Conservation (phyloP, 176 grass and related monocot species). For the Carex parvula region DNA sequence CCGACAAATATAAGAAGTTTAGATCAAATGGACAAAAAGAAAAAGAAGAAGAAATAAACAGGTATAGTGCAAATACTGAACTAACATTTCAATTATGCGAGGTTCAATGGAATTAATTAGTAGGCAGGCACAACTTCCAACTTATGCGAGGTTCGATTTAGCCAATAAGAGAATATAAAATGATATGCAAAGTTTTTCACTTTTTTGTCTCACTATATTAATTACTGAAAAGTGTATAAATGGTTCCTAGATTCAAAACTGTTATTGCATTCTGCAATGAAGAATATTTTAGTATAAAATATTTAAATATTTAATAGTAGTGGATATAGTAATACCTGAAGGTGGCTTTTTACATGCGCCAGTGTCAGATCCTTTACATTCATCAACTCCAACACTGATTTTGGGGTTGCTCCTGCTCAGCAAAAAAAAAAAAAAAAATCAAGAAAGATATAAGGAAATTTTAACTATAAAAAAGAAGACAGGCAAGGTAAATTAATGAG, state of each 20-base stretch:
- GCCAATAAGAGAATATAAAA: constrained; percentile 19
- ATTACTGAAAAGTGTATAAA: not conserved
- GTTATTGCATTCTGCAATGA: not conserved
- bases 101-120: not conserved
- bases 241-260: not conserved
- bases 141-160: not conserved
- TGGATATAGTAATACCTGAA: constrained; percentile 51
- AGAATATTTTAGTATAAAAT: constrained; percentile 13
- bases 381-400: constrained; percentile 97
- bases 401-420: constrained; percentile 80
- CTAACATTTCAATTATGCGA: not conserved
- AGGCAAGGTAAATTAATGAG: not conserved
- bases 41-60: not conserved
- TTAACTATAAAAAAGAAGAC: not conserved
- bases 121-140: too few species aligned
- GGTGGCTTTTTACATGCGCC: constrained; percentile 98
- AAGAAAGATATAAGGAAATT: not conserved
- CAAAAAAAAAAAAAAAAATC: not conserved
- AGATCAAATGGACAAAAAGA: constrained; percentile 2
- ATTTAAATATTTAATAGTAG: constrained; percentile 8
- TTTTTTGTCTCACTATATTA: constrained; percentile 10
- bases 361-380: constrained; percentile 98
- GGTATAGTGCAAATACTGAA: constrained; percentile 13
- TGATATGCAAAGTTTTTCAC: constrained; percentile 14
- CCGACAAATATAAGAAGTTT: constrained; percentile 13